Evolutionary conservation across 495 filamentous ascomycete species (phyloP), one percentile per base, ranked within the genome.

Genomic region (Neurospora discreta): DNA sequence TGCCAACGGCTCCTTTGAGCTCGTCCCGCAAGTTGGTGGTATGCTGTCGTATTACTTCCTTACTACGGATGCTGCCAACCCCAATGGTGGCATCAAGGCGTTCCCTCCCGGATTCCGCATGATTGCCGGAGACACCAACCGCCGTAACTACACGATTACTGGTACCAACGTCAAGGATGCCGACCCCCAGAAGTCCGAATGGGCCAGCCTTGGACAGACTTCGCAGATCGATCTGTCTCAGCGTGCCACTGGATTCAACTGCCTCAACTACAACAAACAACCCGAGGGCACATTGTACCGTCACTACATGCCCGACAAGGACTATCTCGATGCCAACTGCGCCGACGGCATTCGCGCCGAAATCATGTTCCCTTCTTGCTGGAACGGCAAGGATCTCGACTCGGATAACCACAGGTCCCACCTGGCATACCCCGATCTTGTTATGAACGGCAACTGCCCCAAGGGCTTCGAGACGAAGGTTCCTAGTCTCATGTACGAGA

Each of bases 221-320:
- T 86, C 85, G 11, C 92, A 97, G 81, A 74, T 76, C 10, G 88
- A 90, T 39, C 85, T 97, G 30, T 81, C 80, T n/a, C 91, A 95
- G 83, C 90, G 93, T 69, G 93, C 94, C 10, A 71, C 97, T 39
- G 95, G 95, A 3, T 97, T 95, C 85, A 97, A 97, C 83, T 98
- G 95, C 80, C 80, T 98, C 68, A 87, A 97, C 86, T 96, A 96
- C 76, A 70, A 75, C 26, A 83, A 78, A 39, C 42, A 78, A 0
- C 75, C 89, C 23, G 93, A 97, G 77, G 83, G 85, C 1, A 89
- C 93, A 18, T 82, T 97, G n/a, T 89, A 85, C 69, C 91, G 94
- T 60, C 93, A 95, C 78, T 89, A 86, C 76, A 65, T 98, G 75
- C 94, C 95, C 0, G 87, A 91, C 71, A 95, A 97, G 85, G 80